Base-by-base conservation (phyloP, 768 basidiomycete genomes). In the Infundibulicybe gibba region DNA sequence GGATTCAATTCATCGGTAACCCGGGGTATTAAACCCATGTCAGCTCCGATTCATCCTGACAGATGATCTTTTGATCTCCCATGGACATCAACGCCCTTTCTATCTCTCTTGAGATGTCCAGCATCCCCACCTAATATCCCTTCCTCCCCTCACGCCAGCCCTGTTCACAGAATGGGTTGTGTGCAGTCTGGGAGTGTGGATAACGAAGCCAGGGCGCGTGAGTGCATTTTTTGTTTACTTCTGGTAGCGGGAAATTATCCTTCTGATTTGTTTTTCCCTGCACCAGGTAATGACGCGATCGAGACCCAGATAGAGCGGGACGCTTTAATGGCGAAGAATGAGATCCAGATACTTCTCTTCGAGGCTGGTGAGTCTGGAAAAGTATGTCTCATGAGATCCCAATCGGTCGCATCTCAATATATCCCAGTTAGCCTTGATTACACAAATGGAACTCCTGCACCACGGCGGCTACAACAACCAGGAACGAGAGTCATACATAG, bases 391-490 rank as follows among this genome's bases (percentile, higher is more conserved):
- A 10, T 19, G 14, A 6, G 6, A 38, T 6, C 35, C 17, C 14
- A 14, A 6, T 10, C 14, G 10, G n/a, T 38, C 14, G 35, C 35
- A 10, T n/a, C 14, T 38, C 17, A n/a, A 38, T 10, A 40, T 16
- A 11, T 9, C 32, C 31, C 58, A 91, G 83, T 91, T 90, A 1
- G 94, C 92, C 2, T 87, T 95, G 39, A 80, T 95, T 48, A 95
- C 94, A 72, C 94, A 97, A 67, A 95, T 97, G 93, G 94, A 95
- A 62, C 85, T 95, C 66, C 94, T 95, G 52, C 91, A 95, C 63
- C 87, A 93, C 53, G 89, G 87, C 48, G 85, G 86, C 1, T 94
- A 94, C 75, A 90, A 86, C 58, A 83, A 87, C 48, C 80, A 83
- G 56, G 93, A 95, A 69, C 77, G 94, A 39, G 90, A 94, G 47